phyloP scores from a whole-genome alignment of 2,329 filamentous ascomycete species.

The Trichophyton mentagrophytes region DNA sequence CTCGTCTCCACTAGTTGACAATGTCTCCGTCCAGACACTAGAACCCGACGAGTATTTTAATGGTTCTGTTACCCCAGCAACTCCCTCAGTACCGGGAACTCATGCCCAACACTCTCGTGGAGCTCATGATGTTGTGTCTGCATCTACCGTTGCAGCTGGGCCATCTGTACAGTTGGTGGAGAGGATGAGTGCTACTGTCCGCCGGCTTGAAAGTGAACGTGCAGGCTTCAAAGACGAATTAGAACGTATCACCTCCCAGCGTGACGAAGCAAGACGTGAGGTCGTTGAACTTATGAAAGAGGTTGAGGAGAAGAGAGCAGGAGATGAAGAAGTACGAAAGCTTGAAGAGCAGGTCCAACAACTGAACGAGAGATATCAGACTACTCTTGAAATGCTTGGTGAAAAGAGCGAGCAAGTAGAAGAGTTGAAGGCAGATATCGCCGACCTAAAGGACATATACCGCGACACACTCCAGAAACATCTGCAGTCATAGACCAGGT shows the following conservation, averaged over 20 bases:
- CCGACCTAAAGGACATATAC: constrained; percentile 93
- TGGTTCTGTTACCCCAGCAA: constrained; percentile 22
- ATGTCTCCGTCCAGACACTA: constrained; percentile 38
- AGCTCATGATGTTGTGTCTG: constrained; percentile 73
- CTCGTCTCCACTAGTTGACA: constrained; percentile 16
- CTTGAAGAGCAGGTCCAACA: constrained; percentile 56
- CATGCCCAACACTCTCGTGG: constrained; percentile 39
- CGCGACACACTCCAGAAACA: constrained; percentile 80
- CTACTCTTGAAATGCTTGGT: constrained; percentile 83
- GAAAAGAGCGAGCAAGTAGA: constrained; percentile 95
- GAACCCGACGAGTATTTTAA: constrained; percentile 37
- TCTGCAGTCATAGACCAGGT: constrained; percentile 44
- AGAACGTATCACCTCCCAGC: constrained; percentile 62
- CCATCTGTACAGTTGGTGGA: constrained; percentile 92
- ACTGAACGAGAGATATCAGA: constrained; percentile 69
- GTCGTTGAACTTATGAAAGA: constrained; percentile 87
- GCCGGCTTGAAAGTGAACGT: constrained; percentile 82
- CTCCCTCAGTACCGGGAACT: constrained; percentile 28
- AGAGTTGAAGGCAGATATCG: constrained; percentile 76
- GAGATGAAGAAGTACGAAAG: constrained; percentile 47
- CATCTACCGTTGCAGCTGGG: constrained; percentile 78
- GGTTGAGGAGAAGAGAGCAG: constrained; percentile 54
- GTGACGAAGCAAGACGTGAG: constrained; percentile 82
- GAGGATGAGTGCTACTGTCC: constrained; percentile 85
- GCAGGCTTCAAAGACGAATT: constrained; percentile 81